Evolutionary conservation across 2,329 filamentous ascomycete species (phyloP).

Genomic region (Phoma sp.): DNA sequence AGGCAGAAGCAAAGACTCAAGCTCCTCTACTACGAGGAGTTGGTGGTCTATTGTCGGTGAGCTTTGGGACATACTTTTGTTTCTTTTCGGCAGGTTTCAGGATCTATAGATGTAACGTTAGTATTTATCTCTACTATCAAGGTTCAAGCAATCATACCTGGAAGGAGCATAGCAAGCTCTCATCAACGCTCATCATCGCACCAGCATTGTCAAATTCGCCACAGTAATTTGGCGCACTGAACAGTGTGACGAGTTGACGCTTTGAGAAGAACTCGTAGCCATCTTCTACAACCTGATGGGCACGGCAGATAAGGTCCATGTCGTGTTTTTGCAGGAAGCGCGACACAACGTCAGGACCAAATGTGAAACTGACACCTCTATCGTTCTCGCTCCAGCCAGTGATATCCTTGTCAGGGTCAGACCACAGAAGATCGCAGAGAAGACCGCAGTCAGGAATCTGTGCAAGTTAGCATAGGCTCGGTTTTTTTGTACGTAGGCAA

Average conservation of each 20-base stretch:
- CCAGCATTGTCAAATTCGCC: slow-evolving; percentile 99
- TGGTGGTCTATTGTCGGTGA: slow-evolving; percentile 73
- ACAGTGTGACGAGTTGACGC: slow-evolving; percentile 94
- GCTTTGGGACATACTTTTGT: slow-evolving; percentile 96
- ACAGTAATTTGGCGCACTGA: slow-evolving; percentile 98
- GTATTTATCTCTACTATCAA: slow-evolving; percentile 4
- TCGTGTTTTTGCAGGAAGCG: slow-evolving; percentile 98
- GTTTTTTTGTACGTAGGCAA: background rate
- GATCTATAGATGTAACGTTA: slow-evolving; percentile 66
- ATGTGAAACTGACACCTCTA: slow-evolving; percentile 97
- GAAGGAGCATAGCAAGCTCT: slow-evolving; percentile 98
- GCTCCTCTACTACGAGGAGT: slow-evolving; percentile 74
- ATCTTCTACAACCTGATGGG: slow-evolving; percentile 98
- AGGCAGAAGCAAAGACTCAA: slow-evolving; percentile 48
- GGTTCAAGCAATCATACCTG: slow-evolving; percentile 67
- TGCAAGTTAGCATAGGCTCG: slow-evolving; percentile 47
- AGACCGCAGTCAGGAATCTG: slow-evolving; percentile 98
- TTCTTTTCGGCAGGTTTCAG: slow-evolving; percentile 99
- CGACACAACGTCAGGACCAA: slow-evolving; percentile 95
- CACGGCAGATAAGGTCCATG: slow-evolving; percentile 99
- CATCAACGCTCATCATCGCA: slow-evolving; percentile 99
- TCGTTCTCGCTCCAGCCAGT: slow-evolving; percentile 99
- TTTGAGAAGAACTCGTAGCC: slow-evolving; percentile 99
- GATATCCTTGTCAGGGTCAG: slow-evolving; percentile 98
- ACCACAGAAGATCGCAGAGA: slow-evolving; percentile 97